These are phyloP conservation scores for Saturnispora zaruensis DNA, from an alignment of 805 yeast genomes.

Conservation along the genomic window DNA sequence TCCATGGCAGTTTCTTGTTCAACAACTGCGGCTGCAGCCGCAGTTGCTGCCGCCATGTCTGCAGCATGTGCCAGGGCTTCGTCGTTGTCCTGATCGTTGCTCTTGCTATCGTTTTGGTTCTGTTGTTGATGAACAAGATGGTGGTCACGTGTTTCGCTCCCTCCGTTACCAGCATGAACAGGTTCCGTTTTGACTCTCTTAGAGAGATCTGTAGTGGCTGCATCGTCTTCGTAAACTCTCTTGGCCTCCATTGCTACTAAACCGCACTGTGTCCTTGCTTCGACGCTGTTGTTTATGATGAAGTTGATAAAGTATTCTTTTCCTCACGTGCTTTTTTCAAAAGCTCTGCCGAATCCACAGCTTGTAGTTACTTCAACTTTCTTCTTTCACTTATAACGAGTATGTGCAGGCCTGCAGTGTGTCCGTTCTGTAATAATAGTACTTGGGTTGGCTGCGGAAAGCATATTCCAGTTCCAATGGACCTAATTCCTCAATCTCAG, in stretches of 20 bases:
- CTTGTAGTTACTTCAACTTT: not conserved
- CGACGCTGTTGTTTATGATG: not conserved
- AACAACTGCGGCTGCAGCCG: not conserved
- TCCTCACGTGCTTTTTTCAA: conserved; percentile 3
- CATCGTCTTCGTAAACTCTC: conserved; percentile 1
- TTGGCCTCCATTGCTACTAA: not conserved
- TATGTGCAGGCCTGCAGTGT: conserved; percentile 32
- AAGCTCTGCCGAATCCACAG: not conserved
- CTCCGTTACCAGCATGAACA: not conserved
- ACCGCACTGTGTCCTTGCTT: not conserved
- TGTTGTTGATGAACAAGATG: not conserved
- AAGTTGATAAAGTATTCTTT: not conserved
- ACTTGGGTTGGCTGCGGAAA: conserved; percentile 41
- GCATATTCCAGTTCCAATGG: conserved; percentile 36
- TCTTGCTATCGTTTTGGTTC: not conserved
- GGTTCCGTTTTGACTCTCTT: not conserved
- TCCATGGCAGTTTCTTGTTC: not conserved
- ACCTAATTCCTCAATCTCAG: conserved; percentile 26
- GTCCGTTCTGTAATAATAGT: conserved; percentile 26
- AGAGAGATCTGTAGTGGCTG: not conserved
- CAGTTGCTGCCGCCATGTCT: conserved; percentile 12
- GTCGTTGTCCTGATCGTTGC: conserved; percentile 1
- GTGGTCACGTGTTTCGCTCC: conserved; percentile 3
- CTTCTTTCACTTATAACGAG: not conserved
- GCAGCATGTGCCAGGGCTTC: conserved; percentile 3